Evolutionary conservation across 1,139 yeast species (phyloP), one percentile per base, ranked within the genome.

Genomic region (Magnusiomyces tetraspermus): DNA sequence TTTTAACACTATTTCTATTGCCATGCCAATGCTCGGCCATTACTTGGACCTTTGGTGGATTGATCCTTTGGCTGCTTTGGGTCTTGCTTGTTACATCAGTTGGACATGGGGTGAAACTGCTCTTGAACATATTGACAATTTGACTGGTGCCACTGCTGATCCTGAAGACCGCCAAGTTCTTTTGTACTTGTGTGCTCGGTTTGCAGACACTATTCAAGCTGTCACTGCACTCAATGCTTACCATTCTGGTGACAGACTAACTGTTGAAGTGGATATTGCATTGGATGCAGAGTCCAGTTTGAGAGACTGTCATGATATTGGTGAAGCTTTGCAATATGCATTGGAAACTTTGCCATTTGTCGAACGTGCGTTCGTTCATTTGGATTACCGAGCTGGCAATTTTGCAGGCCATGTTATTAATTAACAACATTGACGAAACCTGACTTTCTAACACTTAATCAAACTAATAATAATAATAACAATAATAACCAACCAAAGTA

Each of bases 261-360:
- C 82, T 61, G 90, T 84, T 41, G 95, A 85, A 63, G 84, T 85
- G 37, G 95, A 85, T 63, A 68, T 85, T 41, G 80, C 85, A 4
- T 75, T 81, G 55, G 80, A 81, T 52, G 70, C 73, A 22, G 71
- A 74, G 19, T 68, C 83, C 60, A 68, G 74, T 5, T 71, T 85
- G 59, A 76, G 82, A 55, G 94, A 85, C 62, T 74, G 83, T 53
- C 95, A 85, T 65, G 95, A 85, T 65, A 74, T 85, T 44, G 95
- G 89, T 3, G 95, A 85, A 65, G 83, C 90, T 0, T 69, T 85
- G 48, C 94, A 85, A 67, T 85, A 85, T 63, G 85, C 94, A 1
- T 74, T 85, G 43, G 94, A 85, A 60, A 80, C 89, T 0, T 70
- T 85, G 52, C 89, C 92, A 0, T 78, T 74, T 67, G 89, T 85